phyloP scores from a whole-genome alignment of 176 grass and related monocot species.

The Triticum turgidum region DNA sequence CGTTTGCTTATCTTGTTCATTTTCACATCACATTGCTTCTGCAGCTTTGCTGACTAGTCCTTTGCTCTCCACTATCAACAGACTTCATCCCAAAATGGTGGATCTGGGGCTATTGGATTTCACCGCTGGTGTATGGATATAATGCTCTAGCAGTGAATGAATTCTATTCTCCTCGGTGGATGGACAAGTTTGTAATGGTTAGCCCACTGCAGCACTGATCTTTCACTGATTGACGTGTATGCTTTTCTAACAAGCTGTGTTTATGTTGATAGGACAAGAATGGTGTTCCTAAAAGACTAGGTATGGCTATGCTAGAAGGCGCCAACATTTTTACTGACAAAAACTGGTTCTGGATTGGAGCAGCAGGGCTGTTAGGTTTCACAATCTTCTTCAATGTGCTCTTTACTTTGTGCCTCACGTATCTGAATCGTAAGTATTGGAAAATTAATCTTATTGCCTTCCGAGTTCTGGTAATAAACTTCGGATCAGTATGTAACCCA shows the following conservation, averaged over 20 bases:
- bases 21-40: not conserved
- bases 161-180: constrained; percentile 95
- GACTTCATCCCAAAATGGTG: constrained; percentile 91
- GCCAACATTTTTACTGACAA: constrained; percentile 69
- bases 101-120: constrained; percentile 99
- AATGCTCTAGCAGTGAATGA: constrained; percentile 95
- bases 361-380: constrained; percentile 76
- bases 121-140: constrained; percentile 80
- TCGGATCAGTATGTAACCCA: constrained; percentile 19
- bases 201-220: not conserved
- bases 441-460: not conserved
- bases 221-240: constrained; percentile 7
- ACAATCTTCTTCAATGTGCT: constrained; percentile 95
- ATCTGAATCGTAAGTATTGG: constrained; percentile 79
- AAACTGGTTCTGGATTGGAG: constrained; percentile 98
- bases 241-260: constrained; percentile 25
- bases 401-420: constrained; percentile 82
- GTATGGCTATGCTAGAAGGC: constrained; percentile 58
- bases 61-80: constrained; percentile 38
- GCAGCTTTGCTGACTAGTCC: constrained; percentile 23
- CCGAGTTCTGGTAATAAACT: not conserved
- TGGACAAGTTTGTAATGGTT: constrained; percentile 58
- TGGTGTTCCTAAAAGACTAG: constrained; percentile 53
- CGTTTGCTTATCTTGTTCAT: constrained; percentile 9
- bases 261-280: constrained; percentile 48